A percentile compares a stretch with the other conserved stretches of the same genome.
Conservation (phyloP, 2,329 filamentous ascomycete species). For the Chaetothyriales sp. region DNA sequence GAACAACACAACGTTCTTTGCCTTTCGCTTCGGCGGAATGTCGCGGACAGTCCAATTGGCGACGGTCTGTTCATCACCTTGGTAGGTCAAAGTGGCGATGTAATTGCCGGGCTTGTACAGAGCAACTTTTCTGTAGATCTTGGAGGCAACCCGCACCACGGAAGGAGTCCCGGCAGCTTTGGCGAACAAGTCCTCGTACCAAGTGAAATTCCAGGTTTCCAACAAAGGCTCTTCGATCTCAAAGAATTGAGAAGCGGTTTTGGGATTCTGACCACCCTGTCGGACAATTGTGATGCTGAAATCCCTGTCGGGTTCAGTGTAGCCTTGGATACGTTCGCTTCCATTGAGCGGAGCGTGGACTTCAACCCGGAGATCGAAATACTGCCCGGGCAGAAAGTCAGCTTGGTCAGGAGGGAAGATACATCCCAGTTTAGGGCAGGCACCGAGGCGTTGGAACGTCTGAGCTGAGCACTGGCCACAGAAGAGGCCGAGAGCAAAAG, state of each 20-base stretch:
- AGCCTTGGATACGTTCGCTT: slow-evolving; percentile 58
- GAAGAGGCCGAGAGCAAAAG: slow-evolving; percentile 8
- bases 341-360: slow-evolving; percentile 70
- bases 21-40: slow-evolving; percentile 52
- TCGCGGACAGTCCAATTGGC: slow-evolving; percentile 67
- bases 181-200: slow-evolving; percentile 71
- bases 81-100: slow-evolving; percentile 60
- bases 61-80: slow-evolving; percentile 53
- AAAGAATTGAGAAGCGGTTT: slow-evolving; percentile 52
- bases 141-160: slow-evolving; percentile 64
- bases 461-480: slow-evolving; percentile 26
- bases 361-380: slow-evolving; percentile 70
- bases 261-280: slow-evolving; percentile 39
- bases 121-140: slow-evolving; percentile 60
- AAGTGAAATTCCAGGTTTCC: slow-evolving; percentile 71
- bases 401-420: slow-evolving; percentile 48
- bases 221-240: slow-evolving; percentile 52
- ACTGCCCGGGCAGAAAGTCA: slow-evolving; percentile 71
- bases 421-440: slow-evolving; percentile 41
- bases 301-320: slow-evolving; percentile 52
- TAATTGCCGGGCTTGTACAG: slow-evolving; percentile 69
- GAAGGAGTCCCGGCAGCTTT: slow-evolving; percentile 53
- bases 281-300: slow-evolving; percentile 64
- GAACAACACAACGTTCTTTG: slow-evolving; percentile 76
- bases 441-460: slow-evolving; percentile 41